Evolutionary conservation across 768 basidiomycete species (phyloP).

Genomic region (Panaeolus papilionaceus): DNA sequence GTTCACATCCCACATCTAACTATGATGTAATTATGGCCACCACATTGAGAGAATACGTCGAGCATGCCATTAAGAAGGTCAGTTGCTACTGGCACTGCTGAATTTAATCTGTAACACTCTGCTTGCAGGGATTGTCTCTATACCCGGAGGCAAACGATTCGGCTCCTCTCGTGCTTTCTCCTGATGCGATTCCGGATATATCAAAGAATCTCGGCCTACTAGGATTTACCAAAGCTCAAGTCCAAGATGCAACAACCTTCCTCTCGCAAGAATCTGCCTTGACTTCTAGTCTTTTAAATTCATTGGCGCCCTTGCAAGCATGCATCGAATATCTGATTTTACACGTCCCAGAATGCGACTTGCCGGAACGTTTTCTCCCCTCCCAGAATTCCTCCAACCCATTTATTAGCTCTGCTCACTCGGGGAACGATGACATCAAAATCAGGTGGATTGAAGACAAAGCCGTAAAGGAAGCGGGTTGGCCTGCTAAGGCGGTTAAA

Average conservation of each 20-base stretch:
- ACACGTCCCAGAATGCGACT: constrained; percentile 85
- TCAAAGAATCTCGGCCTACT: constrained; percentile 62
- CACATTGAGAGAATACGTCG: constrained; percentile 77
- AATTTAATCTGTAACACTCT: constrained; percentile 14
- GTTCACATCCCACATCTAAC: constrained; percentile 29
- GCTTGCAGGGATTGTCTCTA: constrained; percentile 52
- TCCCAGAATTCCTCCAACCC: constrained; percentile 69
- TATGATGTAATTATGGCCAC: constrained; percentile 87
- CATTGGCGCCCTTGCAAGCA: constrained; percentile 72
- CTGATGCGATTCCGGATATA: constrained; percentile 50
- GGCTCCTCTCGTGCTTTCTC: constrained; percentile 40
- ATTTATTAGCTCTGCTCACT: constrained; percentile 70
- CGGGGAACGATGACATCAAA: constrained; percentile 67
- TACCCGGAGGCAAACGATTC: constrained; percentile 54
- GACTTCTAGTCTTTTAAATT: constrained; percentile 63
- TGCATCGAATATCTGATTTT: constrained; percentile 86
- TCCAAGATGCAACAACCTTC: constrained; percentile 58
- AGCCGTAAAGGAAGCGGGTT: constrained; percentile 84
- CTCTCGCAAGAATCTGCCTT: constrained; percentile 63
- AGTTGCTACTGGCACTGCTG: constrained; percentile 11
- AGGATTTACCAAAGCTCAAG: constrained; percentile 68
- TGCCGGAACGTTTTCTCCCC: constrained; percentile 76
- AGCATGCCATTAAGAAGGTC: constrained; percentile 81
- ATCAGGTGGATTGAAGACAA: constrained; percentile 83
- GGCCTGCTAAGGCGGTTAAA: constrained; percentile 74